phyloP scores from a whole-genome alignment of 805 yeast species.

The Candida michaelii region DNA sequence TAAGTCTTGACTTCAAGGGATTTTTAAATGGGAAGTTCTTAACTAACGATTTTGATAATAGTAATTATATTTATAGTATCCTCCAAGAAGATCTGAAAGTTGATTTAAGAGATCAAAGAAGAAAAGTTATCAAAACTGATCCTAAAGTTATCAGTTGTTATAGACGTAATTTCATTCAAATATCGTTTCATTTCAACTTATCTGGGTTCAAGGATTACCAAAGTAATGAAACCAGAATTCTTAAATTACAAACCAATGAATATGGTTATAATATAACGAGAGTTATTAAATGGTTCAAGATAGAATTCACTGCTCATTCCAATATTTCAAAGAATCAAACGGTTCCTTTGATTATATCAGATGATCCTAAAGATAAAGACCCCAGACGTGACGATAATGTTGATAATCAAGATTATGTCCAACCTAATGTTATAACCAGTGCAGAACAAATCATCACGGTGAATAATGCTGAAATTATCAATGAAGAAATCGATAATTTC shows the following conservation, averaged over 20 bases:
- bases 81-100: conserved; percentile 7
- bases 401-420: conserved; percentile 14
- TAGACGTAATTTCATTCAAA: conserved; percentile 43
- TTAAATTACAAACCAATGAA: conserved; percentile 34
- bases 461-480: conserved; percentile 23
- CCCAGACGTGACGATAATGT: conserved; percentile 12
- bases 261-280: conserved; percentile 38
- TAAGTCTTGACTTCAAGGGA: conserved; percentile 29
- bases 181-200: conserved; percentile 30
- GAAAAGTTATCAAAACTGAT: conserved; percentile 16
- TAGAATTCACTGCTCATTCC: conserved; percentile 38
- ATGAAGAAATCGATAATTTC: conserved; percentile 27
- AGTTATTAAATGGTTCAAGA: conserved; percentile 36
- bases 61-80: conserved; percentile 25
- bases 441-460: conserved; percentile 27
- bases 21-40: conserved; percentile 44
- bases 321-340: conserved; percentile 27
- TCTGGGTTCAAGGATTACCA: conserved; percentile 22
- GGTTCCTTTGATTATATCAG: conserved; percentile 32
- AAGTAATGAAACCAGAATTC: conserved; percentile 22
- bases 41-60: conserved; percentile 41
- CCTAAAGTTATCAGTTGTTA: conserved; percentile 47
- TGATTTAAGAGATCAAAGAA: conserved; percentile 8
- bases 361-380: conserved; percentile 16
- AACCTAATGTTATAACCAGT: conserved; percentile 17